Evolutionary conservation across 352 stramenopile species (phyloP).

Genomic region (Globisporangium recalcitrans): DNA sequence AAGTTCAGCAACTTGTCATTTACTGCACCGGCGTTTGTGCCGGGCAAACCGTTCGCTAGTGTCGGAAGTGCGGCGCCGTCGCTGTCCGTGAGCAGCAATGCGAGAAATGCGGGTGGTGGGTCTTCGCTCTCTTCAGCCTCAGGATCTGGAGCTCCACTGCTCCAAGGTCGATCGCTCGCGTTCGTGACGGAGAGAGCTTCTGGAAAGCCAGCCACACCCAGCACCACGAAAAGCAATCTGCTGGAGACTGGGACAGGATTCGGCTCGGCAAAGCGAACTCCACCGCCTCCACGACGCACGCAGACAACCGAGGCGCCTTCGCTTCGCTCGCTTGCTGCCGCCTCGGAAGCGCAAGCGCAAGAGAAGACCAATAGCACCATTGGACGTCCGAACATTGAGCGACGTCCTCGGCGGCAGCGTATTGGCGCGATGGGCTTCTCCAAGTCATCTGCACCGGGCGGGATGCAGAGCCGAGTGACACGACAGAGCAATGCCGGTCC

Average conservation of each 20-base stretch:
- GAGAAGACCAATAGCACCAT: constrained; percentile 2
- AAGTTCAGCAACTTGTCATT: constrained; percentile 58
- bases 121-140: neutral
- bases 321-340: constrained; percentile 2
- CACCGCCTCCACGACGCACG: constrained; percentile 1
- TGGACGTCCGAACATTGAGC: constrained; percentile 17
- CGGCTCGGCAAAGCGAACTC: constrained; percentile 2
- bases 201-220: too few species aligned
- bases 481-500: constrained; percentile 17
- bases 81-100: neutral
- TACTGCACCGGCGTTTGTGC: constrained; percentile 50
- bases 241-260: constrained; percentile 4
- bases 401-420: constrained; percentile 42
- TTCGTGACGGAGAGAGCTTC: constrained; percentile 44
- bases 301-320: constrained; percentile 3
- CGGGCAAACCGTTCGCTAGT: constrained; percentile 17
- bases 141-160: neutral
- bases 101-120: neutral
- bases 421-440: constrained; percentile 46
- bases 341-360: constrained; percentile 6
- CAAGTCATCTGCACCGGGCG: constrained; percentile 10
- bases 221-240: constrained; percentile 15
- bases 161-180: constrained; percentile 33
- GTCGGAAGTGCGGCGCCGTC: constrained; percentile 4
- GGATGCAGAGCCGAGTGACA: constrained; percentile 8